Conservation (phyloP, 1,139 yeast species). For the Nakaseomyces sp. region DNA sequence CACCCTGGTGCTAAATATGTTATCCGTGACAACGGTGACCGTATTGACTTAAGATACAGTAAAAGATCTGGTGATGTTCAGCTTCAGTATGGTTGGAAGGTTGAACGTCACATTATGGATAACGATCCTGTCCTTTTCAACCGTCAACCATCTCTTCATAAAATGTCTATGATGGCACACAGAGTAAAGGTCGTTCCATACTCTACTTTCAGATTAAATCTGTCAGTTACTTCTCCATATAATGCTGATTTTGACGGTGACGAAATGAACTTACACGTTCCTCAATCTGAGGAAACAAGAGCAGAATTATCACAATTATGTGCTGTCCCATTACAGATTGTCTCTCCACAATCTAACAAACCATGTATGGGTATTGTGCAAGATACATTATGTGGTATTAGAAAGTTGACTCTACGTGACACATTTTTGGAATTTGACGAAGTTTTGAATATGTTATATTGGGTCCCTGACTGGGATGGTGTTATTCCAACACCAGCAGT, state of each 20-base stretch:
- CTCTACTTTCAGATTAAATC: conserved; percentile 90
- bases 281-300: conserved; percentile 96
- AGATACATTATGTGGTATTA: conserved; percentile 93
- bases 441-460: conserved; percentile 90
- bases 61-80: conserved; percentile 98
- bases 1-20: conserved; percentile 99
- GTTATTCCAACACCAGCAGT: conserved; percentile 96
- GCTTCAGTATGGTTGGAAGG: conserved; percentile 97
- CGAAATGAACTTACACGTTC: conserved; percentile 99
- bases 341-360: conserved; percentile 95
- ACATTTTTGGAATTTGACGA: conserved; percentile 82
- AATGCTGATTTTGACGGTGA: conserved; percentile 99
- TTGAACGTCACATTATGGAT: conserved; percentile 96
- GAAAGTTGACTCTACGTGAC: conserved; percentile 91
- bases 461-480: conserved; percentile 99
- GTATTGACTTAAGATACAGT: conserved; percentile 93
- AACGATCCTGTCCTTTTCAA: conserved; percentile 95
- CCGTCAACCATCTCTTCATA: conserved; percentile 98
- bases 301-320: conserved; percentile 92
- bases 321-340: conserved; percentile 95
- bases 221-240: conserved; percentile 96
- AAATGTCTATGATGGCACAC: conserved; percentile 99
- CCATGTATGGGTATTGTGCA: conserved; percentile 99
- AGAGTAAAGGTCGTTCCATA: conserved; percentile 98
- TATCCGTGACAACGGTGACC: conserved; percentile 96